These are phyloP conservation scores for Cetradonia linearis DNA, from an alignment of 495 filamentous ascomycete genomes.

Conservation along the genomic window DNA sequence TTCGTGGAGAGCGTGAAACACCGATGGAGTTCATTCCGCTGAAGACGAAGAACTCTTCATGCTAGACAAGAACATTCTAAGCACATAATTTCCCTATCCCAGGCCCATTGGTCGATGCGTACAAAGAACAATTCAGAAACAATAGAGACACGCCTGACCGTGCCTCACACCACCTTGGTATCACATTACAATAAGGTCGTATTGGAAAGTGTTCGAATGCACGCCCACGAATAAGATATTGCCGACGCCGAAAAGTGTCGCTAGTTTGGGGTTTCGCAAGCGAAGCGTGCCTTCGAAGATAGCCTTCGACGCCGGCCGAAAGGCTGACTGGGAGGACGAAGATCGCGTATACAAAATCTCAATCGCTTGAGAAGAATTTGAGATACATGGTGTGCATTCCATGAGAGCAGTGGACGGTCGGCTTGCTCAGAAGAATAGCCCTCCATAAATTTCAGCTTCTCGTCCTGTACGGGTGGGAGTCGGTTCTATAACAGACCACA, in stretches of 20 bases:
- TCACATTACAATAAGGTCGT: constrained; percentile 16
- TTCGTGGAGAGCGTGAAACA: not conserved
- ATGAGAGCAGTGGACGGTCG: constrained; percentile 1
- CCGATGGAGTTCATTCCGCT: not conserved
- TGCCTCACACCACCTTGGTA: constrained; percentile 13
- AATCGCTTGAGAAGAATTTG: constrained; percentile 3
- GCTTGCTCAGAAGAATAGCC: constrained; percentile 21
- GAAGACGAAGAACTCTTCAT: not conserved
- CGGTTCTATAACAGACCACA: constrained; percentile 84
- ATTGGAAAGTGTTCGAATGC: not conserved
- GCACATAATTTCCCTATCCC: not conserved
- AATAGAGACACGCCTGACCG: not conserved
- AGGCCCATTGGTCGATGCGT: not conserved
- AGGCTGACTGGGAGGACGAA: constrained; percentile 5
- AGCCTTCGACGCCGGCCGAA: not conserved
- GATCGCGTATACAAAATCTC: constrained; percentile 17
- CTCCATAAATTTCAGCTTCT: constrained; percentile 25
- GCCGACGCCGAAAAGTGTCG: constrained; percentile 8
- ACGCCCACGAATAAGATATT: constrained; percentile 4
- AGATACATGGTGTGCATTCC: constrained; percentile 4
- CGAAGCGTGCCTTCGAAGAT: constrained; percentile 8
- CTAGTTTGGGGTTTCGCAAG: constrained; percentile 4
- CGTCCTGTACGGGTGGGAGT: constrained; percentile 18
- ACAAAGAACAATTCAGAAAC: not conserved
- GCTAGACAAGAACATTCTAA: not conserved